phyloP scores from a whole-genome alignment of 2,329 filamentous ascomycete species.

The Exophiala mesophila region DNA sequence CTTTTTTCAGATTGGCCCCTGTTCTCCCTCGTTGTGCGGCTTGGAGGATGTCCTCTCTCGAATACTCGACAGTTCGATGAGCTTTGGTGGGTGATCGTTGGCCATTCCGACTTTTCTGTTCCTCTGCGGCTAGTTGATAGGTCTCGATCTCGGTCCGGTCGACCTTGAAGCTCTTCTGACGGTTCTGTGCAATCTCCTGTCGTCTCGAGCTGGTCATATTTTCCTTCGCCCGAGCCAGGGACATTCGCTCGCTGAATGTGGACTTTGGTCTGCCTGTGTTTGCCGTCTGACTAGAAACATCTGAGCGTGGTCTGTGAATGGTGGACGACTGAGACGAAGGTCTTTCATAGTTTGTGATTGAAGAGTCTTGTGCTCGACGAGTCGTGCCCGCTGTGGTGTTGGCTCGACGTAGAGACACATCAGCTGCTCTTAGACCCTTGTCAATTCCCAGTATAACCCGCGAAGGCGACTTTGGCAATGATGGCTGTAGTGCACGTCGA shows the following conservation, averaged over 20 bases:
- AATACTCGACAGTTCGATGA: conserved; percentile 51
- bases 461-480: conserved; percentile 67
- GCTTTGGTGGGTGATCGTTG: conserved; percentile 46
- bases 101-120: conserved; percentile 25
- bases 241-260: conserved; percentile 81
- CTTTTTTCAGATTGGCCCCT: conserved; percentile 14
- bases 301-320: conserved; percentile 23
- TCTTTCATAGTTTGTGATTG: conserved; percentile 6
- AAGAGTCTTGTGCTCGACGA: conserved; percentile 3
- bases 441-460: conserved; percentile 81
- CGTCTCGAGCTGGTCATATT: conserved; percentile 36
- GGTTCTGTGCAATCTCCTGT: conserved; percentile 35
- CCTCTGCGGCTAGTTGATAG: conserved; percentile 37
- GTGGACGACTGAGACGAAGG: conserved; percentile 24
- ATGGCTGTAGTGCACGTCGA: conserved; percentile 44
- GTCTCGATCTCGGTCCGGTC: conserved; percentile 41
- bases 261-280: conserved; percentile 34
- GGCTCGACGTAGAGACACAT: conserved; percentile 78
- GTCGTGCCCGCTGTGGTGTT: conserved; percentile 20
- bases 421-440: conserved; percentile 73
- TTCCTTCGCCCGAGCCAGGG: conserved; percentile 54
- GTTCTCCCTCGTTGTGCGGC: conserved; percentile 27
- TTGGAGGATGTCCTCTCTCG: conserved; percentile 56
- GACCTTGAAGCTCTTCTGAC: conserved; percentile 41
- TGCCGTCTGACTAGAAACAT: conserved; percentile 4